Evolutionary conservation across 2,329 filamentous ascomycete species (phyloP), one percentile per base, ranked within the genome.

Genomic region (Xenosphaeropsis pyriputrescens): DNA sequence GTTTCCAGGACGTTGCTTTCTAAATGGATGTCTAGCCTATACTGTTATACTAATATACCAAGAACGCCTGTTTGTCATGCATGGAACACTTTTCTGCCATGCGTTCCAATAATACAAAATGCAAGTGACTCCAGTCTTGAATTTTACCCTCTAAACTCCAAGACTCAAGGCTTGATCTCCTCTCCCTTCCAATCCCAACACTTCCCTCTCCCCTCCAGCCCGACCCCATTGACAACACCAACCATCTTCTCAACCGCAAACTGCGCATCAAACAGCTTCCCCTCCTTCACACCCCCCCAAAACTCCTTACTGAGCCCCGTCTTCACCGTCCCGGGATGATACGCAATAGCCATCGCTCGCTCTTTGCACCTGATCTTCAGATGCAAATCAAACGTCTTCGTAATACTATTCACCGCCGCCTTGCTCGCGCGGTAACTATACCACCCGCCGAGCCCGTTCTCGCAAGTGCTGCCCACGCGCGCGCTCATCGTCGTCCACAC

Each of bases 291-390:
- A 31, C 65, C 72, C 0, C 52, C 62, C 83, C 82, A 89, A 52
- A 83, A 91, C 32, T 75, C 75, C 49, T 64, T 68, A 44, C 76
- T 85, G 43, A 93, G 59, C 8, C 70, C 76, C 36, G 84, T 91
- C 61, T 70, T 76, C 35, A 91, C 83, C 1, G 84, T 91, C 2
- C 85, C 84, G 1, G 85, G 85, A 57, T 91, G 85, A 50, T 91
- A 67, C 8, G 69, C 70, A 9, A 93, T 60, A 1, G 75, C 74
- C 45, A 85, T 63, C 0, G 79, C 81, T 37, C 71, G 74, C 1
- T 70, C 68, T 0, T 67, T 74, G 41, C 69, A 67, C 32, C 67
- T 64, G 4, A 67, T 62, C 29, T 57, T 57, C 22, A 91, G 58
- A 50, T 76, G 70, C 18, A 80, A 65, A 53, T 91, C 84, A 43